These are phyloP conservation scores for Penicillium subrubescens DNA, from an alignment of 495 filamentous ascomycete genomes.

Conservation along the genomic window DNA sequence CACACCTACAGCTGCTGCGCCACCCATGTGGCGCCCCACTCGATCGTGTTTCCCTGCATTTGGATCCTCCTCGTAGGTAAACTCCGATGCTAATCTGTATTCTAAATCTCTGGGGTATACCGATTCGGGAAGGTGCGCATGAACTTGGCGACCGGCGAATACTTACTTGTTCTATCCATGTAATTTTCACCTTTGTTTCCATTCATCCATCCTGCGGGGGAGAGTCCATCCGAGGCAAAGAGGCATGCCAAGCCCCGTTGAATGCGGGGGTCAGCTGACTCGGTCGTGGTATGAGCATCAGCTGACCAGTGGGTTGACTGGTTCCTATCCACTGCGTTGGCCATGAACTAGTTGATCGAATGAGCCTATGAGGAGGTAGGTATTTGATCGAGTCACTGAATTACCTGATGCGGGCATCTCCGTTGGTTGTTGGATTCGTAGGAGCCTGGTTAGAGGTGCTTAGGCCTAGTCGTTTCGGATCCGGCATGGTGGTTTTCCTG, in stretches of 20 bases:
- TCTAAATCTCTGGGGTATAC: conserved; percentile 14
- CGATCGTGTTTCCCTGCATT: neutral
- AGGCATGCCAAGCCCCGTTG: neutral
- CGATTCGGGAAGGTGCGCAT: neutral
- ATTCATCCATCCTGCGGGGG: neutral
- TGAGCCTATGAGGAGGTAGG: neutral
- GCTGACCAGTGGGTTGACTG: conserved; percentile 1
- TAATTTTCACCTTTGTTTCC: neutral
- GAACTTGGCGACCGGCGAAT: neutral
- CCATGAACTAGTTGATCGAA: neutral
- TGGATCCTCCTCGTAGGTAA: neutral
- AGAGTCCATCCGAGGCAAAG: neutral
- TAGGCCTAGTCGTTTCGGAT: neutral
- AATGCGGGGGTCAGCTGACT: conserved; percentile 2
- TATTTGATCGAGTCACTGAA: neutral
- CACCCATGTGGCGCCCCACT: conserved; percentile 10
- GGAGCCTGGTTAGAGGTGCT: neutral
- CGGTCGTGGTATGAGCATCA: neutral
- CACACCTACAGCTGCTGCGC: conserved; percentile 14
- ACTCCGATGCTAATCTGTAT: neutral
- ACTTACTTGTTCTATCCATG: neutral
- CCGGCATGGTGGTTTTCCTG: neutral
- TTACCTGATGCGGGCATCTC: neutral
- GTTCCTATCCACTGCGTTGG: neutral
- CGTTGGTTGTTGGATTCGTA: neutral